Percentiles rank a stretch among this genome's conserved stretches.
Conservation (phyloP, 306 rosid species). For the Clitoria ternatea region DNA sequence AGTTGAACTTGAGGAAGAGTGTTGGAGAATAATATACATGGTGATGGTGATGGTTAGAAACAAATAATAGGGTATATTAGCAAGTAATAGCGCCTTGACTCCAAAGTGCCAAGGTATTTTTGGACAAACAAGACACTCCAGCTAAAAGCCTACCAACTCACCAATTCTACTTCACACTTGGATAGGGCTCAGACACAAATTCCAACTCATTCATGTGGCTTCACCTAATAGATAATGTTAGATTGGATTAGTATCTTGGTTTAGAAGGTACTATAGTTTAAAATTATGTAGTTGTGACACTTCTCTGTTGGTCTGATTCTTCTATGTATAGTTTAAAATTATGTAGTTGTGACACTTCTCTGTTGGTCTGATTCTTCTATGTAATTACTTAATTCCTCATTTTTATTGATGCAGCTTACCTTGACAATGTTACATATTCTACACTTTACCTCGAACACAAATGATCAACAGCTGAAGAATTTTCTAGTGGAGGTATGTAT, state of each 20-base stretch:
- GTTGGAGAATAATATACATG: no score
- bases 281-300: slow-evolving; percentile 1
- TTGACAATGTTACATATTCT: slow-evolving; percentile 83
- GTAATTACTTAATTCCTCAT: not conserved
- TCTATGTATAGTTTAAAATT: slow-evolving; percentile 1
- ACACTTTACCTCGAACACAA: slow-evolving; percentile 54
- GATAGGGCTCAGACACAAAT: no score
- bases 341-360: slow-evolving; percentile 4
- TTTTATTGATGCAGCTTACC: slow-evolving; percentile 58
- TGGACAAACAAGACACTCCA: no score
- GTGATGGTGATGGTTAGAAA: no score
- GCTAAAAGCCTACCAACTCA: no score
- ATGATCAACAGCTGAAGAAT: slow-evolving; percentile 59
- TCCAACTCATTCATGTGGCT: no score
- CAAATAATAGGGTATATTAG: no score
- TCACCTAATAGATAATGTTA: not conserved
- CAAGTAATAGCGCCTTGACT: no score
- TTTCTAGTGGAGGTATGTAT: slow-evolving; percentile 72
- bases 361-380: slow-evolving; percentile 4
- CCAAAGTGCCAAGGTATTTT: no score
- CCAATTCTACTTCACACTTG: no score
- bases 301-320: not conserved
- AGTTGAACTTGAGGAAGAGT: no score
- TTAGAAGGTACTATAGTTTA: not conserved
- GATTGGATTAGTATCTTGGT: not conserved